phyloP scores from a whole-genome alignment of 208 protist species.

The Perkinsela sp. region DNA sequence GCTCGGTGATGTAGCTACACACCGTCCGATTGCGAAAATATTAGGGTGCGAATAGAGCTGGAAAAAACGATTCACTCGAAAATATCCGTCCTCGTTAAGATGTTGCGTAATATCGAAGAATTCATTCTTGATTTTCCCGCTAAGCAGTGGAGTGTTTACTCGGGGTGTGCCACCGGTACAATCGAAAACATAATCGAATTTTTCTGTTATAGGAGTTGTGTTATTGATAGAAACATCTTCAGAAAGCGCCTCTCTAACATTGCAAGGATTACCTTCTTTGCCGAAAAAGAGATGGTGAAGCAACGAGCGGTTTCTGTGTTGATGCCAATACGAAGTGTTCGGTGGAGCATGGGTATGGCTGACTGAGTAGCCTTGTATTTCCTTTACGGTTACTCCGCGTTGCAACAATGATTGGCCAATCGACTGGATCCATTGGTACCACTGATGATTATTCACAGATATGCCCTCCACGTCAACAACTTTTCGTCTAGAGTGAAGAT shows the following conservation, averaged over 20 bases:
- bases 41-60: slow-evolving; percentile 37
- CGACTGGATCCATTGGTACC: not conserved
- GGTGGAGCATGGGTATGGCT: not conserved
- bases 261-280: not conserved
- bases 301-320: not conserved
- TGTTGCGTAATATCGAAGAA: slow-evolving; percentile 28
- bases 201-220: slow-evolving; percentile 7
- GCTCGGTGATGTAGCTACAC: slow-evolving; percentile 34
- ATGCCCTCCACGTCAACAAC: not conserved
- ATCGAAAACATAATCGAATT: slow-evolving; percentile 54
- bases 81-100: slow-evolving; percentile 30
- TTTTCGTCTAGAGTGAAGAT: slow-evolving; percentile 12
- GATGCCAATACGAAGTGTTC: not conserved
- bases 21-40: slow-evolving; percentile 29
- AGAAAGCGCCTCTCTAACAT: not conserved
- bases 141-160: not conserved
- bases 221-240: no score
- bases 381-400: no score
- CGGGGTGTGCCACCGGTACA: slow-evolving; percentile 21
- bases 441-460: not conserved
- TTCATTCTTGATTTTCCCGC: slow-evolving; percentile 6
- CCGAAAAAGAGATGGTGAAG: not conserved
- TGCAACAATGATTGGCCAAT: not conserved
- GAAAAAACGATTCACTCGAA: slow-evolving; percentile 43
- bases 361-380: not conserved